Conservation (phyloP, 805 yeast genomes). For the Candida dendrica region DNA sequence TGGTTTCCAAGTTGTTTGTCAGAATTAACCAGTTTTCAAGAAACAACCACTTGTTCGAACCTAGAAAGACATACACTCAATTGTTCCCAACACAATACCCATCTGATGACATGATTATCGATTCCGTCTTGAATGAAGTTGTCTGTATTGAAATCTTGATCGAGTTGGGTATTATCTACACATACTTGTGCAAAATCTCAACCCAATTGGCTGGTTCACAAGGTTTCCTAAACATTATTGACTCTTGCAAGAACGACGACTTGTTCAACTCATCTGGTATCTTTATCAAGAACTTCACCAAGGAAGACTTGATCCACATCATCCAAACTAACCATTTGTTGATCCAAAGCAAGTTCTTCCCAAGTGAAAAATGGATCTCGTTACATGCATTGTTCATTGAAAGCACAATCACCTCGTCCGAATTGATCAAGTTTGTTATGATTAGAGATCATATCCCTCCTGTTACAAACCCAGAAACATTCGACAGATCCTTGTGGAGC, state of each 20-base stretch:
- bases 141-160: conserved; percentile 62
- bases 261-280: conserved; percentile 34
- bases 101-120: conserved; percentile 56
- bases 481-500: conserved; percentile 63
- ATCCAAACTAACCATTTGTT: conserved; percentile 45
- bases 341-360: conserved; percentile 52
- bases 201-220: conserved; percentile 29
- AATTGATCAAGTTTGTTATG: conserved; percentile 44
- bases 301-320: conserved; percentile 33
- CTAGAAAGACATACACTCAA: conserved; percentile 57
- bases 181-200: conserved; percentile 46
- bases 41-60: conserved; percentile 33
- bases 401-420: conserved; percentile 46
- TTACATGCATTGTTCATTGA: conserved; percentile 51
- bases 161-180: conserved; percentile 59
- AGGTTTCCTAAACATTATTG: conserved; percentile 36
- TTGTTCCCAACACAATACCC: conserved; percentile 68
- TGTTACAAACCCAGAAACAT: conserved; percentile 36
- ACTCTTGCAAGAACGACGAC: conserved; percentile 27
- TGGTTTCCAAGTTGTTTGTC: conserved; percentile 42
- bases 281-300: conserved; percentile 32
- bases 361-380: conserved; percentile 68
- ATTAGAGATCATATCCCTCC: conserved; percentile 45
- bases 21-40: conserved; percentile 44
- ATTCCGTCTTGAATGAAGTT: conserved; percentile 66